Evolutionary conservation across 2,329 filamentous ascomycete species (phyloP), one percentile per base, ranked within the genome.

Genomic region (Monilinia polystroma): DNA sequence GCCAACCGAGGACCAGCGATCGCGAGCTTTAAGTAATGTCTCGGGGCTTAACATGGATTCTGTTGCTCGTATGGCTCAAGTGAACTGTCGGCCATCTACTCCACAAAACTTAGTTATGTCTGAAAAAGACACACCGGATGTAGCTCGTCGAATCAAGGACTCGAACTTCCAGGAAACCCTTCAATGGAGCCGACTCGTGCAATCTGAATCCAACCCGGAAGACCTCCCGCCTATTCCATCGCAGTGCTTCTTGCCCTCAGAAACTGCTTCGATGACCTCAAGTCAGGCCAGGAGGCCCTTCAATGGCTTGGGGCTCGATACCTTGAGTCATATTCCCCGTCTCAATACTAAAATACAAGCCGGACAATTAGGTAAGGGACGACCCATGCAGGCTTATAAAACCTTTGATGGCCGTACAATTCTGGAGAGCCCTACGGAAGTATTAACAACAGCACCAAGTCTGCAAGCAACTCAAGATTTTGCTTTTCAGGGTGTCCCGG

Each of bases 201-300:
- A 73, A 67, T 70, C 74, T 59, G 73, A 71, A 55, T 69, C 72
- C 4, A 63, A 32, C 20, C 53, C 69, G 23, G 70, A 56, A 64
- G 71, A 73, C 18, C 56, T 77, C 6, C 76, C 76, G 47, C 72
- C 75, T 35, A 77, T 77, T 57, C 76, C 76, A 18, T 76, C 75
- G 8, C 74, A 77, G 60, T 77, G 76, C 70, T 67, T 77, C n/a
- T 69, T 77, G 11, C 74, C 75, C 14, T 76, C 75, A 18, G 73
- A 76, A n/a, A 72, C 68, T 70, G 74, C 71, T 55, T 76, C 75
- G 32, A 67, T 69, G 60, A 69, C 69, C 41, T 69, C 69, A 16
- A 74, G 73, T 53, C 70, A 73, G 64, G 67, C 71, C 35, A 69
- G 65, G 32, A 70, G 70, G 10, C 73, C 74, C 1, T 76, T 74